These are phyloP conservation scores for Jaapia argillacea DNA, from an alignment of 768 basidiomycete genomes.

Conservation along the genomic window DNA sequence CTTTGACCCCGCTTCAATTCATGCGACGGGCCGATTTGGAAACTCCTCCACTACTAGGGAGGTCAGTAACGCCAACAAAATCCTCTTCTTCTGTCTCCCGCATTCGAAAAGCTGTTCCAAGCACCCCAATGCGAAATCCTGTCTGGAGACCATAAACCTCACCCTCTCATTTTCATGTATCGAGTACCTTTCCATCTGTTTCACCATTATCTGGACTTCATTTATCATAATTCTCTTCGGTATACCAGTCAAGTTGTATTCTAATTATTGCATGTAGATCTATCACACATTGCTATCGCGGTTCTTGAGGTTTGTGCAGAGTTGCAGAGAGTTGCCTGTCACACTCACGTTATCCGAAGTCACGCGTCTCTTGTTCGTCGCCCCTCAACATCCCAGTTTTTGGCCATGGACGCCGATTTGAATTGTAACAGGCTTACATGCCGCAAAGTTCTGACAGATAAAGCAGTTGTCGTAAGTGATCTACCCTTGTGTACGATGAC, in stretches of 20 bases:
- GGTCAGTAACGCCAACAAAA: neutral
- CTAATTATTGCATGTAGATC: no score
- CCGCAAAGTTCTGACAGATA: constrained; percentile 56
- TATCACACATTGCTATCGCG: no score
- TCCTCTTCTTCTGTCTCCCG: neutral
- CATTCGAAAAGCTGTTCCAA: neutral
- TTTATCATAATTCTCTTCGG: no score
- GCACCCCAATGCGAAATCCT: neutral
- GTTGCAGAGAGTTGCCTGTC: no score
- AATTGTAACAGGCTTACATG: constrained; percentile 77
- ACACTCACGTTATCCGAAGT: no score
- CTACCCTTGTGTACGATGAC: neutral
- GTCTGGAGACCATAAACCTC: neutral
- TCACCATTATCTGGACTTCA: no score
- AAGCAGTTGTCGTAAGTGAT: constrained; percentile 72
- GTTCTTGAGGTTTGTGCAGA: no score
- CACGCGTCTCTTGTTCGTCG: no score
- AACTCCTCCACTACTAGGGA: neutral
- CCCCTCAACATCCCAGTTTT: neutral
- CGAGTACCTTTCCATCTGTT: neutral
- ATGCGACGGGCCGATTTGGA: constrained; percentile 66
- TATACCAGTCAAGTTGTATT: no score
- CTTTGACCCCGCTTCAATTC: constrained; percentile 76
- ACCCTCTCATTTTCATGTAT: neutral
- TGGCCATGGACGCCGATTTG: constrained; percentile 60